These are phyloP conservation scores for Boletus sp. DNA, from an alignment of 768 basidiomycete genomes.

Conservation along the genomic window DNA sequence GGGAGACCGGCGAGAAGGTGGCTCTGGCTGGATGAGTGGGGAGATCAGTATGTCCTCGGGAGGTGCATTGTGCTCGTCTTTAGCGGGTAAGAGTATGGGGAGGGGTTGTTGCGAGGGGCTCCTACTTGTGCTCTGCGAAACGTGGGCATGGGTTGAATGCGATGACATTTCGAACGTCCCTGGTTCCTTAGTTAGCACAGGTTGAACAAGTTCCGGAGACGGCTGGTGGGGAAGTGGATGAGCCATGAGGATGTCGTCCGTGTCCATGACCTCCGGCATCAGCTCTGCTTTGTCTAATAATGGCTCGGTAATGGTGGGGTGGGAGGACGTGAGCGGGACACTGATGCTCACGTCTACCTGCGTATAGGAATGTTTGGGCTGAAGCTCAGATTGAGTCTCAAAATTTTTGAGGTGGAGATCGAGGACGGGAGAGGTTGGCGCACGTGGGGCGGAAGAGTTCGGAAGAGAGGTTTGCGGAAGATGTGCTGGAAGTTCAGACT, in stretches of 20 bases:
- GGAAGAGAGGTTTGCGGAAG: background rate
- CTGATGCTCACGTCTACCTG: background rate
- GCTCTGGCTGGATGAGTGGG: background rate
- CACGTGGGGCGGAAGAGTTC: background rate
- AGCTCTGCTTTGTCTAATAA: background rate
- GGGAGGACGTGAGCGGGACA: background rate
- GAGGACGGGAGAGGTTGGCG: conserved; percentile 5
- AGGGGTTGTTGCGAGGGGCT: conserved; percentile 17
- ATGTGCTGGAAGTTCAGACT: conserved; percentile 1
- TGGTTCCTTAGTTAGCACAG: background rate
- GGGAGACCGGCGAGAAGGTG: conserved; percentile 7
- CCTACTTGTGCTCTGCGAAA: conserved; percentile 3
- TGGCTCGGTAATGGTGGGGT: background rate
- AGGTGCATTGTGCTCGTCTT: conserved; percentile 2
- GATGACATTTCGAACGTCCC: background rate
- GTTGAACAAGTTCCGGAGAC: conserved; percentile 3
- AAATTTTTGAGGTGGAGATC: conserved; percentile 2
- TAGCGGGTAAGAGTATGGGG: background rate
- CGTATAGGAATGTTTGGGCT: background rate
- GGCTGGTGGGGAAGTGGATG: background rate
- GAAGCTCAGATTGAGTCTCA: background rate
- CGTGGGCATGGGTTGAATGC: background rate
- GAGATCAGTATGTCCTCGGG: background rate
- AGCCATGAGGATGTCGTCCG: background rate
- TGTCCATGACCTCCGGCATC: background rate